Evolutionary conservation across 371 early-diverging fungal genomes (phyloP).

Genomic region (Mortierella polycephala): DNA sequence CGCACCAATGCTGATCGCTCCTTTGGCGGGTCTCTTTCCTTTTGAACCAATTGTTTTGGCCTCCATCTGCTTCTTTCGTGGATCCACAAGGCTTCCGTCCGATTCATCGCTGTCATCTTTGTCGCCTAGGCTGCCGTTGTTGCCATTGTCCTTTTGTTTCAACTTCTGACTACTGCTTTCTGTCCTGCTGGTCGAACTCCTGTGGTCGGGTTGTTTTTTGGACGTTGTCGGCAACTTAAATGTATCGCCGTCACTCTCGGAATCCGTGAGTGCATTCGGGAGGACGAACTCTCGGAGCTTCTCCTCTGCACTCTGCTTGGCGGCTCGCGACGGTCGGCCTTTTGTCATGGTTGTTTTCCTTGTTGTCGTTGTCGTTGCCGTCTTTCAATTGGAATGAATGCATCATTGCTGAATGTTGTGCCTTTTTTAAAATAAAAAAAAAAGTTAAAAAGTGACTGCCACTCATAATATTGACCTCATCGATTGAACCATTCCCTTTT

Average conservation of each 20-base stretch:
- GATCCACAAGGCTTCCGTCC: too few species aligned
- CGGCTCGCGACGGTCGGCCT: not conserved
- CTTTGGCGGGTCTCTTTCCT: too few species aligned
- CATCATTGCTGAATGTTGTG: too few species aligned
- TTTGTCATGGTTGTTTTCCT: not conserved
- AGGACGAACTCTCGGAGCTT: not conserved
- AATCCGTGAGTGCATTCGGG: not conserved
- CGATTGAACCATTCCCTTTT: not conserved
- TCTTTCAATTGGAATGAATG: not conserved
- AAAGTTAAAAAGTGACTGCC: not conserved
- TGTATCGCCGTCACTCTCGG: constrained; percentile 4
- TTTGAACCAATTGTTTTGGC: not conserved
- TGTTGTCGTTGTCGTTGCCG: not conserved
- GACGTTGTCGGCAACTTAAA: not conserved
- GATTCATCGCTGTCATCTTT: not conserved
- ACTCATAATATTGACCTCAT: not conserved
- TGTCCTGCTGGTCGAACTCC: not conserved
- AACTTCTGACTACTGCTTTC: not conserved
- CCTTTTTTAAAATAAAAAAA: not conserved
- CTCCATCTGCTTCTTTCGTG: not conserved
- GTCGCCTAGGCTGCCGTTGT: not conserved
- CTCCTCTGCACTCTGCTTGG: constrained; percentile 1
- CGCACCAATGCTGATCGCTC: not conserved
- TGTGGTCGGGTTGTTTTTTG: not conserved
- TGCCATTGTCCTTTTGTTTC: not conserved